Evolutionary conservation across 768 basidiomycete genomes (phyloP).

Genomic region (Kwoniella botswanensis): DNA sequence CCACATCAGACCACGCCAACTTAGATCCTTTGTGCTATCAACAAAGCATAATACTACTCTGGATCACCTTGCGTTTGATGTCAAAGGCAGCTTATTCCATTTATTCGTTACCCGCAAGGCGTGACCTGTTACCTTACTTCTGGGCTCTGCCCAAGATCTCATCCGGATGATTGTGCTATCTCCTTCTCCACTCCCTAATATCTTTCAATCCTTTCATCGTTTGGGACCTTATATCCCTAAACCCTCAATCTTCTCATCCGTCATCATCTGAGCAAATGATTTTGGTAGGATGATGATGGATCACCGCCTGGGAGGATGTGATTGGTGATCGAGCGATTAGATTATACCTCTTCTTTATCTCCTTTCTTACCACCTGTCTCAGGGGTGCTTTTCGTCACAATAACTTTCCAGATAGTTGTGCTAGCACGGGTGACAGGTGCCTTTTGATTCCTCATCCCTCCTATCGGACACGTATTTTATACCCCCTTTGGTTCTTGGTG

Average conservation of each 20-base stretch:
- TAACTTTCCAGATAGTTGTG: not conserved
- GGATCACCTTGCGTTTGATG: no score
- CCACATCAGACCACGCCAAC: no score
- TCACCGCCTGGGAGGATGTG: no score
- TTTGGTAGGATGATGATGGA: no score
- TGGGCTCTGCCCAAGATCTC: not conserved
- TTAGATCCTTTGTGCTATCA: not conserved
- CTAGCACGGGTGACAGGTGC: not conserved
- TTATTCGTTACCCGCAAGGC: not conserved
- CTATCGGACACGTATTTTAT: conserved; percentile 4
- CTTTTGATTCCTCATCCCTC: conserved; percentile 1
- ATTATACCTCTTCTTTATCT: not conserved
- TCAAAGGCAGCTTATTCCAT: no score
- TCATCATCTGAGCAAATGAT: no score
- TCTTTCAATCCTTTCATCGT: not conserved
- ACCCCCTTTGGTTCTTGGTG: not conserved
- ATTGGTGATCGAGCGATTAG: not conserved
- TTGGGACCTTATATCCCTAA: not conserved
- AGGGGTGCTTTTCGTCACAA: not conserved
- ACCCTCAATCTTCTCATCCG: not conserved
- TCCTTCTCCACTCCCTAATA: not conserved
- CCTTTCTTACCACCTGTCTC: not conserved
- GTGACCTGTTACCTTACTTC: not conserved
- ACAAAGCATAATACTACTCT: not conserved
- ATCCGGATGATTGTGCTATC: not conserved